These are phyloP conservation scores for Chaetomiaceae sp. DNA, from an alignment of 2,329 filamentous ascomycete species.

Conservation along the genomic window DNA sequence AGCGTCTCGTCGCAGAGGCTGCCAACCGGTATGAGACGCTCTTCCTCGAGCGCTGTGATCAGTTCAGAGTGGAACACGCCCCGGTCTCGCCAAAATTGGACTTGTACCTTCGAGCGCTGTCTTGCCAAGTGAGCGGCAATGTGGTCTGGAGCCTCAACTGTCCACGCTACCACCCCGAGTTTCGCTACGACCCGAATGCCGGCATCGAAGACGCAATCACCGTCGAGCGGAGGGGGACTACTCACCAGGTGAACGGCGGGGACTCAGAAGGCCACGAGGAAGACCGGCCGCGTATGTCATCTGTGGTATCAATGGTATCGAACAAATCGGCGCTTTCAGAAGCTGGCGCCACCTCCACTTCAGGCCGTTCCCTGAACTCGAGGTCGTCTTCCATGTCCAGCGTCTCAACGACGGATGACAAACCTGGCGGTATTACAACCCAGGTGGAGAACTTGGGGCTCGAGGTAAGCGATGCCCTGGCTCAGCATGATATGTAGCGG, in stretches of 20 bases:
- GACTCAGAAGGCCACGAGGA: no score
- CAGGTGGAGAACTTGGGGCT: no score
- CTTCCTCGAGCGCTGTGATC: slow-evolving; percentile 1
- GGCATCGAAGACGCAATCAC: slow-evolving; percentile 9
- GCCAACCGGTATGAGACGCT: slow-evolving; percentile 8
- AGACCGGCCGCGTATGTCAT: background rate
- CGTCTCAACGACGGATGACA: no score
- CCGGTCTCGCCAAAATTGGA: background rate
- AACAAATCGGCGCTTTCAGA: no score
- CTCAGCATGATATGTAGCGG: background rate
- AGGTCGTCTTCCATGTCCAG: no score
- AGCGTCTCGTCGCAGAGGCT: slow-evolving; percentile 6
- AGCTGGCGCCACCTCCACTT: no score
- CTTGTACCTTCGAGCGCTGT: slow-evolving; percentile 3
- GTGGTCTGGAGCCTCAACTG: slow-evolving; percentile 14
- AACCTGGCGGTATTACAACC: no score
- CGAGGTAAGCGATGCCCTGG: background rate
- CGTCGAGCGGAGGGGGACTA: background rate
- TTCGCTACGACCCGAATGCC: slow-evolving; percentile 9
- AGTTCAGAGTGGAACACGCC: background rate
- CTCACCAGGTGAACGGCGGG: no score
- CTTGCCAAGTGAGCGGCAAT: slow-evolving; percentile 7
- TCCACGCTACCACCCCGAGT: slow-evolving; percentile 8
- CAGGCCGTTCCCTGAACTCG: no score
- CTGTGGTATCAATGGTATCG: no score